Evolutionary conservation across 345 rosid species (phyloP).

Genomic region (Geranium rotundifolium): DNA sequence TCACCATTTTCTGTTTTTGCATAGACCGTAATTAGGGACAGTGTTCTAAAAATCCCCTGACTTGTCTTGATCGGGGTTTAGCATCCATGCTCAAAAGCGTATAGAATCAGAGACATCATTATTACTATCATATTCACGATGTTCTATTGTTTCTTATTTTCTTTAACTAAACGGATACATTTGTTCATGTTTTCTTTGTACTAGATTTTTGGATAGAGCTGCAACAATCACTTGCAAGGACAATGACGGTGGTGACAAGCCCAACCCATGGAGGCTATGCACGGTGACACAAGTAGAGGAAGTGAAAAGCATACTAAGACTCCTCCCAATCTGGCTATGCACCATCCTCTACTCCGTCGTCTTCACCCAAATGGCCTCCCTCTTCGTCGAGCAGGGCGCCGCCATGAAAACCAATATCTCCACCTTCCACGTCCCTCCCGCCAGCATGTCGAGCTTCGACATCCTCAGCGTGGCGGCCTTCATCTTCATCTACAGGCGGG

Average conservation of each 20-base stretch:
- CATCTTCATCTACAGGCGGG: slow-evolving; percentile 62
- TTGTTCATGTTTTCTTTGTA: too few relatives aligned
- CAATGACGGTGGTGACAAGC: slow-evolving; percentile 2
- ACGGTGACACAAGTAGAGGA: slow-evolving; percentile 89
- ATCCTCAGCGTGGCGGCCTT: too few relatives aligned
- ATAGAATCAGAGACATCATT: too few relatives aligned
- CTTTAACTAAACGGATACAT: too few relatives aligned
- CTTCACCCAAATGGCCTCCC: slow-evolving; percentile 97
- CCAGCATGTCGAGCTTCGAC: slow-evolving; percentile 97
- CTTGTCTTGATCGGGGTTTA: too few relatives aligned
- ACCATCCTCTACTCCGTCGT: slow-evolving; percentile 89
- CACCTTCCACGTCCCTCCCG: slow-evolving; percentile 59
- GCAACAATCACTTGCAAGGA: slow-evolving; percentile 33
- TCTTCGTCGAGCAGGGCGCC: slow-evolving; percentile 96
- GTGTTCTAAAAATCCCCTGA: too few relatives aligned
- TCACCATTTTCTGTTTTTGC: too few relatives aligned
- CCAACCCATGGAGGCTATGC: slow-evolving; percentile 66
- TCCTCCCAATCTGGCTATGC: slow-evolving; percentile 94
- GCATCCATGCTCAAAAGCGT: too few relatives aligned
- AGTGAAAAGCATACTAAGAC: slow-evolving; percentile 80
- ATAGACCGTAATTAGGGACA: too few relatives aligned
- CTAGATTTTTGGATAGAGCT: slow-evolving; percentile 91
- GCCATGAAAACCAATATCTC: slow-evolving; percentile 57
- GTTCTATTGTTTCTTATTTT: too few relatives aligned
- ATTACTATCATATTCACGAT: too few relatives aligned